A percentile compares a stretch with the other conserved stretches of the same genome.
Conservation (phyloP, 805 yeast genomes). For the Helenozyma baotianmanensis region DNA sequence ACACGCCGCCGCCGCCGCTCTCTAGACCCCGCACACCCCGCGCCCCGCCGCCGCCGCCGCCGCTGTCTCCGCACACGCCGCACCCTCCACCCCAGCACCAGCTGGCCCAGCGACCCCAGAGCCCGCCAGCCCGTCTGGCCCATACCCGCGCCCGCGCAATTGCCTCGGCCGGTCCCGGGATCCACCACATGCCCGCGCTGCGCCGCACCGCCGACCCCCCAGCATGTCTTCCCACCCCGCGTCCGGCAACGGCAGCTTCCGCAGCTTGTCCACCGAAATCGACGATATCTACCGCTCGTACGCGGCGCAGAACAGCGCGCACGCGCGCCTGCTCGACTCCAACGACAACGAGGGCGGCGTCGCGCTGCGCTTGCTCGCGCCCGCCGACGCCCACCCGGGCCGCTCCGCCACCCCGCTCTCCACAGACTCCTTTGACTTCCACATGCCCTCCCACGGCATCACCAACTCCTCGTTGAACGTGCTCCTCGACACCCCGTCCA, state of each 20-base stretch:
- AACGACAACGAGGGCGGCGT: constrained; percentile 5
- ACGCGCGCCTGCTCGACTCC: constrained; percentile 8
- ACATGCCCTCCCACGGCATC: constrained; percentile 15
- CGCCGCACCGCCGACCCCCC: too few species aligned
- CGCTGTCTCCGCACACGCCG: too few species aligned
- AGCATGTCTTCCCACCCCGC: not conserved
- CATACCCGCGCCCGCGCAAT: too few species aligned
- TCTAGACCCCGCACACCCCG: too few species aligned
- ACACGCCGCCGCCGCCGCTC: too few species aligned
- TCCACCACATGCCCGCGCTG: too few species aligned
- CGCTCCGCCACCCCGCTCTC: constrained; percentile 25
- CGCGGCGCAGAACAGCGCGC: not conserved
- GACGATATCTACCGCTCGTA: constrained; percentile 11
- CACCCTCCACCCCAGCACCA: too few species aligned
- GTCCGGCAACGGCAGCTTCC: constrained; percentile 9
- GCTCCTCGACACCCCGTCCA: constrained; percentile 26
- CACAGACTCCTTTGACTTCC: constrained; percentile 29
- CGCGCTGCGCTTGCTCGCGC: not conserved
- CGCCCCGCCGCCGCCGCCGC: too few species aligned
- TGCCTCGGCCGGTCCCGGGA: too few species aligned
- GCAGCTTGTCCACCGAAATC: constrained; percentile 13
- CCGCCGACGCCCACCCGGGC: constrained; percentile 17
- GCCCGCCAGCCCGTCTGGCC: too few species aligned
- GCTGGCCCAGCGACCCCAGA: too few species aligned
- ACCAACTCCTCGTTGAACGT: constrained; percentile 36